A percentile compares a stretch with the other conserved stretches of the same genome.
Conservation (phyloP, 2,329 filamentous ascomycete genomes). For the Colletotrichum aenigma region DNA sequence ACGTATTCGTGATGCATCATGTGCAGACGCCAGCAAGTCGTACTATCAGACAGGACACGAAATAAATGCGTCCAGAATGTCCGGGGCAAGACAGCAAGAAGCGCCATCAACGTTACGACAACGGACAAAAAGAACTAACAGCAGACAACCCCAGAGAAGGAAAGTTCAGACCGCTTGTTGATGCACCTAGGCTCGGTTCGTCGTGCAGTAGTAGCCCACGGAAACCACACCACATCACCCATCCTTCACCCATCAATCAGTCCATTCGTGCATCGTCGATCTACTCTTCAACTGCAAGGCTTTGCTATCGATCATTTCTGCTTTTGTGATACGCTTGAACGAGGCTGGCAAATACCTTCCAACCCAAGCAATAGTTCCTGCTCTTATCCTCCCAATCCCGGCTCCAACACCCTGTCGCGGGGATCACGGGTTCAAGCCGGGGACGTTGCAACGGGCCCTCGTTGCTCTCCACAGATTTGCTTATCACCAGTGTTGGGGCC, state of each 20-base stretch:
- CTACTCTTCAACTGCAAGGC: not conserved
- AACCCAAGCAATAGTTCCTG: not conserved
- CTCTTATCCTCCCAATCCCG: not conserved
- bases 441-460: not conserved
- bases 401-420: not conserved
- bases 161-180: conserved; percentile 10
- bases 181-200: conserved; percentile 15
- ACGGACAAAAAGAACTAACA: not conserved
- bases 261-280: conserved; percentile 1
- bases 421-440: not conserved
- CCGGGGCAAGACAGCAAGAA: not conserved
- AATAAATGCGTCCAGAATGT: not conserved
- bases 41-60: not conserved
- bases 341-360: not conserved
- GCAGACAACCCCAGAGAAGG: not conserved
- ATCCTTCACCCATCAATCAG: not conserved
- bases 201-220: conserved; percentile 7
- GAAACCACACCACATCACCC: conserved; percentile 4
- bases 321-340: not conserved
- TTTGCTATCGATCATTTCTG: not conserved
- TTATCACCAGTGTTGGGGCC: not conserved
- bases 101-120: not conserved
- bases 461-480: not conserved
- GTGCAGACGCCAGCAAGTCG: not conserved
- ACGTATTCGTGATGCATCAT: not conserved